Evolutionary conservation across 495 filamentous ascomycete species (phyloP), one percentile per base, ranked within the genome.

Genomic region (Amorphotheca resinae): DNA sequence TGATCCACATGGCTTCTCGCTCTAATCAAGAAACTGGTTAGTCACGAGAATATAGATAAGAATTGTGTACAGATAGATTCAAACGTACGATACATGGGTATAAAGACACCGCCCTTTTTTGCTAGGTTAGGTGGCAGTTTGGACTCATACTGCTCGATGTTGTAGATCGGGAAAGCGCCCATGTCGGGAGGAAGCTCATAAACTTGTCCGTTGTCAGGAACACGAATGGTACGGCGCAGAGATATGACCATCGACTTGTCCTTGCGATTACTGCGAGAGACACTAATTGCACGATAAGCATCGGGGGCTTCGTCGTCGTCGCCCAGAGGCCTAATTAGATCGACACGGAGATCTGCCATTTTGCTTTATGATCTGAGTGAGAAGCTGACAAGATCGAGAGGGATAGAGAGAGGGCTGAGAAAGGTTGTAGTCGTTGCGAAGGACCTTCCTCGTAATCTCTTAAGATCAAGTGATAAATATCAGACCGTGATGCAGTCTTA

Each of bases 1-100:
- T 51, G 44, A 73, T 60, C 66, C 66, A 68, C 60, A 70, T 62
- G 0, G 67, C 66, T 41, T 70, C 67, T 16, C 55, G 60, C 45
- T 65, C 48, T 51, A 17, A 21, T 35, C 28, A 3, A 26, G 15
- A 16, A 9, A 20, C 16, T 9, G 9, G 3, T 14, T 20, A 22
- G 12, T 12, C 9, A 16, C 17, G 11, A 18, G 12, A 2, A n/a
- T 15, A 1, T 6, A 41, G 12, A 7, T 6, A 1, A 30, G 11
- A 6, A 16, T 28, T 35, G 2, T 9, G 6, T 48, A 25, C 15
- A 37, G 36, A 20, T 4, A 23, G 5, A 5, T 28, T 28, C 5
- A 5, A 5, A 51, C 45, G 17, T 41, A 52, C 46, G 60, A 37
- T 64, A 63, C 49, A 67, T 64, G 3, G 60, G 61, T 1, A 72